phyloP scores from a whole-genome alignment of 192 early-diverging fungal genomes.

The Polychytrium aggregatum region DNA sequence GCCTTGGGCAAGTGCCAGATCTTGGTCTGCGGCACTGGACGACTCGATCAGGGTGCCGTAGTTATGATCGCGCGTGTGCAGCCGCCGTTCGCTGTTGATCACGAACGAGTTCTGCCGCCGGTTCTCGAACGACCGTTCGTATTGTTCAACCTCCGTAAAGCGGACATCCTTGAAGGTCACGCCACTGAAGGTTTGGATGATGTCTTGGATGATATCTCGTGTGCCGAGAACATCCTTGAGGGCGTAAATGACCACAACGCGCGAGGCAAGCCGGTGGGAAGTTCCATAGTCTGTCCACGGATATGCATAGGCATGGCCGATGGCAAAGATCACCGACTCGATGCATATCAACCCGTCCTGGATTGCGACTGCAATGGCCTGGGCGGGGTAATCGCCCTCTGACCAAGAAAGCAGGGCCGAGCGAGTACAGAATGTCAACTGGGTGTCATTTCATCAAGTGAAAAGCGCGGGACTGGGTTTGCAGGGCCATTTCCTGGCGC shows the following conservation, averaged over 20 bases:
- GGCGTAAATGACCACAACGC: conserved; percentile 68
- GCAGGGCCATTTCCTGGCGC: no score
- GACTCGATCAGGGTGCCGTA: no score
- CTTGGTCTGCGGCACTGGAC: no score
- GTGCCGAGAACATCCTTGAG: conserved; percentile 71
- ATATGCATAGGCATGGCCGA: conserved; percentile 62
- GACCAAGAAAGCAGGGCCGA: conserved; percentile 1
- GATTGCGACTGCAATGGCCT: conserved; percentile 65
- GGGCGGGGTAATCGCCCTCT: conserved; percentile 35
- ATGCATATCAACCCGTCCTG: conserved; percentile 89
- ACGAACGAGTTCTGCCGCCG: not conserved
- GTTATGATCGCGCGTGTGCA: no score
- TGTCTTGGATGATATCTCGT: conserved; percentile 74
- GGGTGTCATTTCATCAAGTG: not conserved
- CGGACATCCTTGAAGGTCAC: no score
- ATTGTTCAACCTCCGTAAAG: conserved; percentile 67
- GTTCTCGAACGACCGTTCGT: conserved; percentile 4
- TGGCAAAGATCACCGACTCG: conserved; percentile 75
- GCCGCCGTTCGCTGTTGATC: no score
- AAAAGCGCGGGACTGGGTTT: not conserved
- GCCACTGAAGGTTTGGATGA: conserved; percentile 62
- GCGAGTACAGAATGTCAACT: conserved; percentile 10
- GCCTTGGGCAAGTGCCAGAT: no score
- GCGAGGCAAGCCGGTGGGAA: conserved; percentile 49
- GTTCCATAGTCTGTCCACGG: conserved; percentile 79